Conservation (phyloP, 257 asterid species). For the Ophiorrhiza pumila region DNA sequence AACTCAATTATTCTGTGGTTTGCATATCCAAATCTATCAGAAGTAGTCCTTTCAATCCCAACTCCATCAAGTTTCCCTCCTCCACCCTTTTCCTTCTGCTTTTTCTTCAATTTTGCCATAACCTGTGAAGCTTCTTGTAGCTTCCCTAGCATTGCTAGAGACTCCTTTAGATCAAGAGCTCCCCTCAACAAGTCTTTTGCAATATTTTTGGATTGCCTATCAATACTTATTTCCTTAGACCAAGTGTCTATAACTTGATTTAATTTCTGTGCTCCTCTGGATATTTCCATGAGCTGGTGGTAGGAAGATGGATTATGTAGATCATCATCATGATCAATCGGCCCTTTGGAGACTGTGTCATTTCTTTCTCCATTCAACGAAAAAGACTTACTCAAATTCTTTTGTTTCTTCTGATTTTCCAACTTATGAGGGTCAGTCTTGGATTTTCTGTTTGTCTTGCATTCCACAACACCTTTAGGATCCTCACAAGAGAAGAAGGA, state of each 20-base stretch:
- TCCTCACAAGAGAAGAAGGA: slow-evolving; percentile 71
- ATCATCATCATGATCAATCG: slow-evolving; percentile 25
- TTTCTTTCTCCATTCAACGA: slow-evolving; percentile 23
- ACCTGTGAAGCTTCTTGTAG: slow-evolving; percentile 55
- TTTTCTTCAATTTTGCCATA: slow-evolving; percentile 37
- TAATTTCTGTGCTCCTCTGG: slow-evolving; percentile 52
- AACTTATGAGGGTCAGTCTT: slow-evolving; percentile 33
- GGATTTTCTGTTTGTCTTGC: slow-evolving; percentile 49
- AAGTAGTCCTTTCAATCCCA: slow-evolving; percentile 26
- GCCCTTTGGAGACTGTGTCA: slow-evolving; percentile 21
- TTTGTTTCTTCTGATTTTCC: slow-evolving; percentile 19
- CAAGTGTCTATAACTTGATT: slow-evolving; percentile 40
- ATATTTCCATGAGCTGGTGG: slow-evolving; percentile 66
- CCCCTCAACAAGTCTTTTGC: slow-evolving; percentile 59
- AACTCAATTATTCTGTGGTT: slow-evolving; percentile 22
- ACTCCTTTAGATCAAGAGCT: slow-evolving; percentile 65
- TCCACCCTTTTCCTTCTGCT: slow-evolving; percentile 31
- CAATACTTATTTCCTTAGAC: slow-evolving; percentile 34
- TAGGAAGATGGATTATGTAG: slow-evolving; percentile 35
- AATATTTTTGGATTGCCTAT: slow-evolving; percentile 34
- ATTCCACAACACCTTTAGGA: slow-evolving; percentile 66
- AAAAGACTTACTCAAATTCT: slow-evolving; percentile 23
- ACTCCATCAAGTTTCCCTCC: slow-evolving; percentile 18
- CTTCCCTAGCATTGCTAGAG: slow-evolving; percentile 52
- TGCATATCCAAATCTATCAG: slow-evolving; percentile 29